Base-by-base conservation (phyloP, 371 early-diverging fungal species). In the Capniomyces stellatus region DNA sequence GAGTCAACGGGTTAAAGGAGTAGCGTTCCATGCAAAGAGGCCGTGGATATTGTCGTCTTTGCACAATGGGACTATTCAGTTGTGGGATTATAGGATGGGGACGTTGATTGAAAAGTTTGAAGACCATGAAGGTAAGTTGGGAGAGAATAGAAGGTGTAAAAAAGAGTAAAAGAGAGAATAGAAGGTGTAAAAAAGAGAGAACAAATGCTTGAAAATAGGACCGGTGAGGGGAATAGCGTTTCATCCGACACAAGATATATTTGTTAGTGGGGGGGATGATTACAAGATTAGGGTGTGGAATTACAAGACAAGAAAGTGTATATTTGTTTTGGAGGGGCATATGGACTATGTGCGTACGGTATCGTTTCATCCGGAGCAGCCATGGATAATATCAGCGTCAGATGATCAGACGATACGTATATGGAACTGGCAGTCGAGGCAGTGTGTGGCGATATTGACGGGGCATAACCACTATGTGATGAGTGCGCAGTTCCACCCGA, bases 401-500 rank as follows among this genome's bases (percentile, higher is more conserved):
- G 99, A 99, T 64, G 99, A 99, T 68, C 95, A 97, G 66, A 98
- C 99, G 19, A 92, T 99, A 58, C 87, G 97, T 56, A 91, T 99
- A 54, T 98, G 96, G 96, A 98, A 99, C 75, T 98, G 98, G 92
- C 96, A 98, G 71, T 92, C 94, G n/a, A 77, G 97, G 52, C 89
- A 83, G 66, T 92, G 94, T 66, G 85, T 99, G 51, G 89, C 92
- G 35, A 87, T 93, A 43, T 75, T 99, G 49, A 92, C 97, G 2
- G 99, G 99, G 1, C 98, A 98, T 71, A 94, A 92, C 61, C 98
- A 99, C 71, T 99, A 99, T 70, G 97, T 98, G n/a, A 99, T 98
- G 99, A 81, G 83, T 54, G 98, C 95, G 2, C 82, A 85, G 64
- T 99, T 98, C 76, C 92, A 98, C 62, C 93, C 94, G 41, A 89